Base-by-base conservation (phyloP, 306 rosid genomes). In the Urtica urens region DNA sequence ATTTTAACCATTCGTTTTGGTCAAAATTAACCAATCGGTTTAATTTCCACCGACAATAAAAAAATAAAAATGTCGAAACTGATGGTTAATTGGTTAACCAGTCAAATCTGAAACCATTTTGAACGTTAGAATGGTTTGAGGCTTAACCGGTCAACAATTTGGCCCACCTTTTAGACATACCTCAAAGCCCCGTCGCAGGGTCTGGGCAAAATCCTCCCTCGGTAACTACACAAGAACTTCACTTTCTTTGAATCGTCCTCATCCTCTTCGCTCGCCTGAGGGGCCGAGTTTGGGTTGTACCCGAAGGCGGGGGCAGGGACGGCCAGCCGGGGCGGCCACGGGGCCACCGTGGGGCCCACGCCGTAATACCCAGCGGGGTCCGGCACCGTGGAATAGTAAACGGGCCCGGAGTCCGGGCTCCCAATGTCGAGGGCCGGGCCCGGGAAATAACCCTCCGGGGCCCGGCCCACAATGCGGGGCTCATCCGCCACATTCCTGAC, bases 131-230 rank as follows among this genome's bases (percentile, higher is more conserved):
- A n/a, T n/a, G n/a, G n/a, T n/a, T n/a, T n/a, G n/a, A n/a, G n/a
- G n/a, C n/a, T n/a, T n/a, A n/a, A n/a, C n/a, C n/a, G n/a, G n/a
- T n/a, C n/a, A n/a, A n/a, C n/a, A n/a, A n/a, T n/a, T n/a, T n/a
- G n/a, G n/a, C n/a, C n/a, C n/a, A n/a, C n/a, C n/a, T n/a, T n/a
- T n/a, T n/a, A n/a, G n/a, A n/a, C n/a, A n/a, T n/a, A n/a, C 62
- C 96, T 87, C 78, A 87, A 49, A 78, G 72, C 55, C 41, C 88
- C 88, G 63, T 87, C 96, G 24, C 86, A 83, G 19, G 93, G 94
- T 63, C 94, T 78, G 29, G 94, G 94, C 46, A 80, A 59, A 49
- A 83, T 80, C 88, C 55, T 87, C 49, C 94, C 96, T 4, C 94
- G 83, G 30, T 78, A 83, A 76, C 94, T 87, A 59, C 96, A 87